Conservation (phyloP, 208 protist genomes). For the Polymyxa betae region DNA sequence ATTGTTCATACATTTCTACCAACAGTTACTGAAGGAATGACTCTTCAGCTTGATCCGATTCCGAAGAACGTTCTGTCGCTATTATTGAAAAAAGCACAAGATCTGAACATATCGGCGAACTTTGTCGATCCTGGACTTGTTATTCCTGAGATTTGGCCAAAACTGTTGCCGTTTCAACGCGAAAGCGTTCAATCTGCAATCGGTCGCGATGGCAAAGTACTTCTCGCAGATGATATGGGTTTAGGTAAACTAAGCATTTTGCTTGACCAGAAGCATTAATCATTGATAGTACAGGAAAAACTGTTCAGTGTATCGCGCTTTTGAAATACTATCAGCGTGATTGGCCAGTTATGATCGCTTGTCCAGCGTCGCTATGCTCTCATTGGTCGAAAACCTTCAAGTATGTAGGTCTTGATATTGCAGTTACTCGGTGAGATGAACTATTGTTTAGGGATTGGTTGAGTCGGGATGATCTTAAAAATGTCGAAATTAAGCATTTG, state of each 20-base stretch:
- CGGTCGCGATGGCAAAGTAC: neutral
- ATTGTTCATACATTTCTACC: neutral
- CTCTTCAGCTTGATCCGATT: neutral
- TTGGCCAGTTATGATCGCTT: slow-evolving; percentile 15
- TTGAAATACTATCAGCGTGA: neutral
- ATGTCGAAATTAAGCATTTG: neutral
- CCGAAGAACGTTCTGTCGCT: neutral
- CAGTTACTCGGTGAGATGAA: neutral
- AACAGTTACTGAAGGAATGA: neutral
- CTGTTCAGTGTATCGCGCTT: neutral
- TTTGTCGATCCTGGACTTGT: neutral
- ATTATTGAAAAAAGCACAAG: neutral
- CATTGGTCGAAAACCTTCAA: neutral
- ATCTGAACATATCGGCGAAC: neutral
- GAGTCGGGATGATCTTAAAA: neutral
- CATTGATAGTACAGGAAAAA: neutral
- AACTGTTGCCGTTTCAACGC: neutral
- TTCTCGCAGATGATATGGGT: slow-evolving; percentile 50
- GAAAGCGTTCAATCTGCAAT: slow-evolving; percentile 31
- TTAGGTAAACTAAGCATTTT: neutral
- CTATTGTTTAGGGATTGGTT: neutral
- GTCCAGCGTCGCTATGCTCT: neutral
- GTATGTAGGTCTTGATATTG: neutral
- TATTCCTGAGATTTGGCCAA: neutral
- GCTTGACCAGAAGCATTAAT: neutral